A percentile compares a stretch with the other conserved stretches of the same genome.
Conservation (phyloP, 805 yeast species). For the Wickerhamiella occidentalis region DNA sequence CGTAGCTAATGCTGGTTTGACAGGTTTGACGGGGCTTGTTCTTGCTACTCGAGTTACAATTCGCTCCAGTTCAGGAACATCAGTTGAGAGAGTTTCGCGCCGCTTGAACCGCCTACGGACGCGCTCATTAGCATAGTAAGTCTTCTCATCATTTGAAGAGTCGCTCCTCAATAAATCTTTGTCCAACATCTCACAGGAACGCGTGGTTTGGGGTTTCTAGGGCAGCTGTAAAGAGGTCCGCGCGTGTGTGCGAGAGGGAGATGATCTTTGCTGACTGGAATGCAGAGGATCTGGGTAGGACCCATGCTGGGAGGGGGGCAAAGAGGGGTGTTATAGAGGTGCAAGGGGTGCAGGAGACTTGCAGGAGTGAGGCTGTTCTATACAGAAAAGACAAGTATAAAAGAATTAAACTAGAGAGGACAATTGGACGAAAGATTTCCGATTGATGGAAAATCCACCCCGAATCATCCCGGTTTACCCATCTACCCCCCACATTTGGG, state of each 20-base stretch:
- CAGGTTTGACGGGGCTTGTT: too few species aligned
- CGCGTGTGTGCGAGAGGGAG: not conserved
- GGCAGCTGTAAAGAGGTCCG: not conserved
- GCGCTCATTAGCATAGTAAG: not conserved
- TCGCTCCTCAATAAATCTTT: not conserved
- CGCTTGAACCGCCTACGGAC: not conserved
- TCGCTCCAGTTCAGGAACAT: not conserved
- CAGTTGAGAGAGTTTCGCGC: not conserved
- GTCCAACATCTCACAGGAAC: not conserved
- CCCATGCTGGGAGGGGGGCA: not conserved
- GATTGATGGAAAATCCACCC: too few species aligned
- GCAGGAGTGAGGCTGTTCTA: too few species aligned
- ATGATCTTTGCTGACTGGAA: not conserved
- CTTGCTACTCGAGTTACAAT: not conserved
- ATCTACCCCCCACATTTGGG: too few species aligned
- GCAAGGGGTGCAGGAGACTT: too few species aligned
- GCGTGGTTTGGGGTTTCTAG: not conserved
- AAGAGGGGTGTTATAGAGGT: not conserved
- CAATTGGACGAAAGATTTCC: too few species aligned
- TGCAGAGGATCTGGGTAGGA: not conserved
- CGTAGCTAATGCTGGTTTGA: not conserved
- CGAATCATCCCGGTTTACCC: too few species aligned
- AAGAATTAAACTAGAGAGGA: too few species aligned
- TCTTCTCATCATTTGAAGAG: constrained; percentile 1
- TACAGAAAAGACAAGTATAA: too few species aligned